These are phyloP conservation scores for Heterobasidion parviporum DNA, from an alignment of 1,284 basidiomycete species.

Conservation along the genomic window DNA sequence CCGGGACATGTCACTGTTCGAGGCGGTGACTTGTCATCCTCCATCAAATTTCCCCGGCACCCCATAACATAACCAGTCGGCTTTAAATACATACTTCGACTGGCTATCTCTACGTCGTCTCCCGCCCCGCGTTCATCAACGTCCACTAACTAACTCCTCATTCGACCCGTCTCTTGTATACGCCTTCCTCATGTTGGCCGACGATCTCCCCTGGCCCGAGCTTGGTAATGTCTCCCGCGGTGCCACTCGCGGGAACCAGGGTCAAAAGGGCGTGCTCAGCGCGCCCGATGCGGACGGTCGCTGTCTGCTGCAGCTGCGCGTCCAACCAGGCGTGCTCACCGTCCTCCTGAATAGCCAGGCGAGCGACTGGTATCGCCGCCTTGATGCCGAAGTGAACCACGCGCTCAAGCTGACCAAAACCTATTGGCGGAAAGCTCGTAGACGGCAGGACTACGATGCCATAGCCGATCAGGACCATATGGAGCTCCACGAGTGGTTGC, in stretches of 20 bases:
- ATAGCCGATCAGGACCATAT: slow-evolving; percentile 78
- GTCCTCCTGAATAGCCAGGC: slow-evolving; percentile 64
- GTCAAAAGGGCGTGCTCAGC: slow-evolving; percentile 67
- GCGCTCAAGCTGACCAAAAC: slow-evolving; percentile 76
- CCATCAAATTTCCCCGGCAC: neutral
- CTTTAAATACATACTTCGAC: neutral
- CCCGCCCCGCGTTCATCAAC: neutral
- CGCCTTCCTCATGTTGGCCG: slow-evolving; percentile 40
- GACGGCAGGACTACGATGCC: slow-evolving; percentile 74
- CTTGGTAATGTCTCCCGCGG: slow-evolving; percentile 74
- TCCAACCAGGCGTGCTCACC: slow-evolving; percentile 70
- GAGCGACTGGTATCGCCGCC: slow-evolving; percentile 70
- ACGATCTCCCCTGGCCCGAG: slow-evolving; percentile 79
- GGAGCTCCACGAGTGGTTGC: slow-evolving; percentile 77
- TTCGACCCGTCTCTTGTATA: neutral
- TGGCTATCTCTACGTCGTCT: neutral
- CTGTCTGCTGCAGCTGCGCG: slow-evolving; percentile 62
- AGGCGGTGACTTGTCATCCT: neutral
- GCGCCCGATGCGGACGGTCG: slow-evolving; percentile 63
- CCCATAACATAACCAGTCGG: neutral
- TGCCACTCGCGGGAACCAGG: slow-evolving; percentile 76
- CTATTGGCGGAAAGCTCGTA: slow-evolving; percentile 68
- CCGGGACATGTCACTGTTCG: neutral
- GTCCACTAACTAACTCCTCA: neutral
- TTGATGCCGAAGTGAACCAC: slow-evolving; percentile 66